Base-by-base conservation (phyloP, 768 basidiomycete genomes). In the Rickenella mellea region DNA sequence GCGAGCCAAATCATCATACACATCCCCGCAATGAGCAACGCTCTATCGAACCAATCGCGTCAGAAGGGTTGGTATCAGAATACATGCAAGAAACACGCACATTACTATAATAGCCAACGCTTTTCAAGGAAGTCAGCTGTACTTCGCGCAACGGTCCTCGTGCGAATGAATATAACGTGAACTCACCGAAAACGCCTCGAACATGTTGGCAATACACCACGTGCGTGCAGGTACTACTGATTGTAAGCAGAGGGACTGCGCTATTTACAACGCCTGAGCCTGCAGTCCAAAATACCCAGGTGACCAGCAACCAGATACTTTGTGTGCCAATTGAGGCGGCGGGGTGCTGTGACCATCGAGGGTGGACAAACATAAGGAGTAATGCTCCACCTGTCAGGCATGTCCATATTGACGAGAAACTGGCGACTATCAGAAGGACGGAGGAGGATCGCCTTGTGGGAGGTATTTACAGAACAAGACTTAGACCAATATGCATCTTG, bases 351-450 rank as follows among this genome's bases (percentile, higher is more conserved):
- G 75, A 72, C 69, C 73, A 78, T 12, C 60, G 57, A 1, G 78
- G 77, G 51, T 81, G 78, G 5, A 80, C 58, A 54, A 80, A 78
- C 27, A 80, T n/a, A n/a, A 79, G 55, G 15, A 70, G 68, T 42
- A 73, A 75, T 17, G 58, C 60, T 19, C 69, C 70, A 9, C 73
- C 68, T 14, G 72, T 78, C 5, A 73, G 45, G 3, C 68, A 58
- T 24, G 80, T 80, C 80, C 80, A 82, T 49, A 68, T 74, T 2
- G 76, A 67, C 14, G 68, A 59, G 51, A 78, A 79, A 40, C 80
- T 82, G 47, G n/a, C n/a, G 20, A 39, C 36, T 12, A 28, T 31
- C 19, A 28, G 38, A 12, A 27, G 17, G 17, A 35, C 20, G 41
- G 9, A 8, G 24, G 4, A 44, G 22, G 19, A 36, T 21, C 25